Percentiles rank a stretch among this genome's conserved stretches.
Conservation (phyloP, 2,329 filamentous ascomycete species). For the Aspergillus tubingensis region DNA sequence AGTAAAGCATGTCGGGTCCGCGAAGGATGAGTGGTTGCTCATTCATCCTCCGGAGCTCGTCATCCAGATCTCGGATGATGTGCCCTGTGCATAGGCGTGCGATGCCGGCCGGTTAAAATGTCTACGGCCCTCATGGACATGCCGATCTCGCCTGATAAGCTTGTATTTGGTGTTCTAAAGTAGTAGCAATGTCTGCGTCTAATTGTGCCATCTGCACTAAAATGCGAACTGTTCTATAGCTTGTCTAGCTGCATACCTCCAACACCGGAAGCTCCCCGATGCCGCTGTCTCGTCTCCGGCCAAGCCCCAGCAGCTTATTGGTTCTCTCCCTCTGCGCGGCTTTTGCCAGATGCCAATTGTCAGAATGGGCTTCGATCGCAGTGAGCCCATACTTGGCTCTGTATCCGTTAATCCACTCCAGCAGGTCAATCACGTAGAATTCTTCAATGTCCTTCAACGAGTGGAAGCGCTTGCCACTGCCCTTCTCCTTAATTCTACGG, state of each 20-base stretch:
- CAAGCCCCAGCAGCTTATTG: conserved; percentile 14
- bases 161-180: not conserved
- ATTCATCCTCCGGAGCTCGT: conserved; percentile 6
- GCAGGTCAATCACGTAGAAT: conserved; percentile 35
- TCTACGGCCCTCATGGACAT: not conserved
- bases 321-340: conserved; percentile 27
- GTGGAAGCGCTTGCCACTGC: conserved; percentile 39
- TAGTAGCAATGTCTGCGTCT: not conserved
- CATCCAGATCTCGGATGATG: conserved; percentile 16
- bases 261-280: conserved; percentile 16
- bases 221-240: not conserved
- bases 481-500: conserved; percentile 27
- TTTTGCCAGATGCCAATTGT: conserved; percentile 32
- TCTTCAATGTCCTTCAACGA: conserved; percentile 40
- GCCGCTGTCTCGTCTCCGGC: conserved; percentile 15
- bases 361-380: conserved; percentile 33
- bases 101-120: not conserved
- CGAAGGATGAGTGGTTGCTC: not conserved
- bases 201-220: conserved; percentile 5
- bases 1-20: not conserved
- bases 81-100: not conserved
- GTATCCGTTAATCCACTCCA: conserved; percentile 39
- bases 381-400: conserved; percentile 21
- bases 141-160: not conserved
- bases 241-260: conserved; percentile 5